Evolutionary conservation across 805 yeast species (phyloP).

Genomic region (Candida maltosa): DNA sequence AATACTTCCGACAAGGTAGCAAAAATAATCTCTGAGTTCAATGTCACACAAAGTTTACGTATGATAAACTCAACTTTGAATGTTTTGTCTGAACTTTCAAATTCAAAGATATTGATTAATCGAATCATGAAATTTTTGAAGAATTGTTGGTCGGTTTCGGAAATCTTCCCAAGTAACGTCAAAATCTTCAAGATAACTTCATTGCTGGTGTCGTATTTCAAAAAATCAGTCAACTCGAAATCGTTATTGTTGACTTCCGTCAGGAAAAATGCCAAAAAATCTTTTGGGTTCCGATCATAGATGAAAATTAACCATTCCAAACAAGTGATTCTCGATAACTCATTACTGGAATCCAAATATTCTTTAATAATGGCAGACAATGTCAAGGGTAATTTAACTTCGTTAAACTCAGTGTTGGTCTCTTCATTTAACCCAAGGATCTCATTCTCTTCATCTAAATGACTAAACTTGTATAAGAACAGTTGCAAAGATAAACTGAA

Average conservation of each 20-base stretch:
- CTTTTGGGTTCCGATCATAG: slow-evolving; percentile 55
- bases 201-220: slow-evolving; percentile 75
- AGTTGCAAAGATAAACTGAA: slow-evolving; percentile 32
- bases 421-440: slow-evolving; percentile 44
- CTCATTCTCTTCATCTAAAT: slow-evolving; percentile 11
- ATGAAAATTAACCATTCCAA: slow-evolving; percentile 87
- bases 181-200: slow-evolving; percentile 74
- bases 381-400: slow-evolving; percentile 43
- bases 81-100: slow-evolving; percentile 48
- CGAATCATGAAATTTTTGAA: slow-evolving; percentile 74
- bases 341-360: slow-evolving; percentile 45
- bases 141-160: slow-evolving; percentile 72
- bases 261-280: slow-evolving; percentile 23
- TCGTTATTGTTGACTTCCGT: slow-evolving; percentile 4
- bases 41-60: slow-evolving; percentile 74
- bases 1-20: slow-evolving; percentile 76
- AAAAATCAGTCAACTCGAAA: slow-evolving; percentile 66
- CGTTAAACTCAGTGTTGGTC: slow-evolving; percentile 38
- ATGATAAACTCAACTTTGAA: slow-evolving; percentile 66
- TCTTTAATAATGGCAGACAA: slow-evolving; percentile 72
- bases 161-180: slow-evolving; percentile 68
- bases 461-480: slow-evolving; percentile 27
- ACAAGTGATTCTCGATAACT: slow-evolving; percentile 77
- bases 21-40: slow-evolving; percentile 81
- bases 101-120: slow-evolving; percentile 64